These are phyloP conservation scores for Rubus idaeus DNA, from an alignment of 306 rosid species.

Conservation along the genomic window DNA sequence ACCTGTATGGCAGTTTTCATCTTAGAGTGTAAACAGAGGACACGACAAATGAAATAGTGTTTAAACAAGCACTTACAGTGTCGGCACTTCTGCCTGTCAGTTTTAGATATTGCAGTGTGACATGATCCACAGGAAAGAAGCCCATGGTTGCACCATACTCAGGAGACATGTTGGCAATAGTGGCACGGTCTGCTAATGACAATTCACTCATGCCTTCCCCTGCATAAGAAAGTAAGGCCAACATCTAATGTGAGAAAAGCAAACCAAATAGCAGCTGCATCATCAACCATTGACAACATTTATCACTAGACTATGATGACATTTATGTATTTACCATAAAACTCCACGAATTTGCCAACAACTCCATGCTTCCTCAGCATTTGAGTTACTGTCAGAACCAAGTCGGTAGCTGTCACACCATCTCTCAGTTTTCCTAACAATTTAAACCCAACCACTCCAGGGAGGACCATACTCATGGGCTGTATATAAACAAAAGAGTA, in stretches of 20 bases:
- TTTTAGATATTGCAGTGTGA: slow-evolving; percentile 85
- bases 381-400: slow-evolving; percentile 95
- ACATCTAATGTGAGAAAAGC: slow-evolving; percentile 25
- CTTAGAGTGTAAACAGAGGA: slow-evolving; percentile 37
- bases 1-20: slow-evolving; percentile 48
- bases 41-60: slow-evolving; percentile 1
- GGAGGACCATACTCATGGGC: slow-evolving; percentile 99
- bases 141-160: slow-evolving; percentile 99
- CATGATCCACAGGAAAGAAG: slow-evolving; percentile 96
- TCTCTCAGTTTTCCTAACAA: slow-evolving; percentile 73
- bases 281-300: not conserved
- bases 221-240: slow-evolving; percentile 35
- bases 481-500: slow-evolving; percentile 29
- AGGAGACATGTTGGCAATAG: slow-evolving; percentile 96
- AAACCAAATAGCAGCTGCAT: slow-evolving; percentile 6
- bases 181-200: slow-evolving; percentile 92
- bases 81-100: slow-evolving; percentile 89
- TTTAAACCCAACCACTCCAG: slow-evolving; percentile 96
- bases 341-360: slow-evolving; percentile 96
- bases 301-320: not conserved
- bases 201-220: slow-evolving; percentile 94
- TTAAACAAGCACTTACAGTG: slow-evolving; percentile 50
- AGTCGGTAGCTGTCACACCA: slow-evolving; percentile 95
- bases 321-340: slow-evolving; percentile 59
- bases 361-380: slow-evolving; percentile 96